Evolutionary conservation across 768 basidiomycete species (phyloP).

Genomic region (Holtermannia corniformis): DNA sequence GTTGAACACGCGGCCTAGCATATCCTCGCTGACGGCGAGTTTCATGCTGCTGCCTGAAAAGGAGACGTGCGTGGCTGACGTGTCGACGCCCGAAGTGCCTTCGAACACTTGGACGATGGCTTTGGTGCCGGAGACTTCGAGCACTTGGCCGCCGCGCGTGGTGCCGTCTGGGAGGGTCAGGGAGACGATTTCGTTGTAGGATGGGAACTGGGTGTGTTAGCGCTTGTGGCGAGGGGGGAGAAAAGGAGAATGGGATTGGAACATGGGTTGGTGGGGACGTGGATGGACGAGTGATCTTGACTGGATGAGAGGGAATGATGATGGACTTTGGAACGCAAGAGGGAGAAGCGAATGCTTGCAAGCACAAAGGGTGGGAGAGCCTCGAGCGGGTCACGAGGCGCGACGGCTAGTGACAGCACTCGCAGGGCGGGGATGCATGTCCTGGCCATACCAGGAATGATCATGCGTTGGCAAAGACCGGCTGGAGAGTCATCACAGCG

Average conservation of each 20-base stretch:
- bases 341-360: neutral
- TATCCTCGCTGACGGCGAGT: constrained; percentile 95
- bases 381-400: no score
- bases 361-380: no score
- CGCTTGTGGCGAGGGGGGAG: neutral
- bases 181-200: constrained; percentile 96
- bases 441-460: no score
- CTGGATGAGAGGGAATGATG: no score
- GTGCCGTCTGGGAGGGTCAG: constrained; percentile 91
- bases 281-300: no score
- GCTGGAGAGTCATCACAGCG: no score
- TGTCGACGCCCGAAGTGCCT: constrained; percentile 94
- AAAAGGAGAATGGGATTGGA: neutral
- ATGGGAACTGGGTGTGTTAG: constrained; percentile 60
- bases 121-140: constrained; percentile 97
- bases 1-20: constrained; percentile 98
- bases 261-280: neutral
- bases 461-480: no score
- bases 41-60: constrained; percentile 99
- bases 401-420: no score
- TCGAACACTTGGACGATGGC: constrained; percentile 99
- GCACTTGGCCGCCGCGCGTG: constrained; percentile 89
- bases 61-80: constrained; percentile 92
- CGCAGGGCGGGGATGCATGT: no score
- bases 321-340: neutral